A percentile compares a stretch with the other conserved stretches of the same genome.
These are phyloP conservation scores for Tremella mesenterica DNA, from an alignment of 768 basidiomycete genomes.

Conservation along the genomic window DNA sequence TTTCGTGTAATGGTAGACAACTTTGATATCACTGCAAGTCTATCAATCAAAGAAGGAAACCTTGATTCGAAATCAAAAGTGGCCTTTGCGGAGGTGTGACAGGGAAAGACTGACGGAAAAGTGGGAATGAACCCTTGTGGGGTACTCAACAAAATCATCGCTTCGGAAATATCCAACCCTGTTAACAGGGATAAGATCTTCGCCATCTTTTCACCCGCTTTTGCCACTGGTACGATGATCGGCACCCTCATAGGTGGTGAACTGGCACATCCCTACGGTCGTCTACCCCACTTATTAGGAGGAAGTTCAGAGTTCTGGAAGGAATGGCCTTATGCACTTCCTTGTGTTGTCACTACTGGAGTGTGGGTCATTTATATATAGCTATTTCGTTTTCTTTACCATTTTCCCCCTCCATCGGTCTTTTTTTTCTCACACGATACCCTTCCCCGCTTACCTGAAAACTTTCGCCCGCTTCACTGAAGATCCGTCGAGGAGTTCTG, in stretches of 20 bases:
- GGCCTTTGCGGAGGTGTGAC: background rate
- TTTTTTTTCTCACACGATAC: too few relatives aligned
- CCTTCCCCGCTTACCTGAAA: too few relatives aligned
- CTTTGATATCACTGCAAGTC: too few relatives aligned
- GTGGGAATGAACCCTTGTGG: constrained; percentile 26
- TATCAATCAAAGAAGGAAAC: too few relatives aligned
- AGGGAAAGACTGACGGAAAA: background rate
- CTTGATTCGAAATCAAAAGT: too few relatives aligned
- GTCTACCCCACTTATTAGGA: constrained; percentile 25
- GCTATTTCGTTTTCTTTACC: too few relatives aligned
- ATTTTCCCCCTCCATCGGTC: too few relatives aligned
- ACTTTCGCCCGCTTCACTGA: too few relatives aligned
- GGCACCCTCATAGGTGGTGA: constrained; percentile 31
- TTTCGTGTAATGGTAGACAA: background rate
- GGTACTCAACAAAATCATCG: constrained; percentile 17
- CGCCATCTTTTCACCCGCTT: constrained; percentile 26
- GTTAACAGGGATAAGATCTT: constrained; percentile 24
- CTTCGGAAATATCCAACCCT: constrained; percentile 18
- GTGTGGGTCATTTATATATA: constrained; percentile 9
- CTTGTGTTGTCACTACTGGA: constrained; percentile 14
- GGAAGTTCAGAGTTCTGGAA: constrained; percentile 16
- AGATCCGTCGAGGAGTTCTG: too few relatives aligned
- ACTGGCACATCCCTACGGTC: constrained; percentile 24
- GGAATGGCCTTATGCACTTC: constrained; percentile 27
- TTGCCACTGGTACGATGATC: constrained; percentile 17